phyloP scores from a whole-genome alignment of 2,329 filamentous ascomycete genomes.

The Camptophora hylomeconis region DNA sequence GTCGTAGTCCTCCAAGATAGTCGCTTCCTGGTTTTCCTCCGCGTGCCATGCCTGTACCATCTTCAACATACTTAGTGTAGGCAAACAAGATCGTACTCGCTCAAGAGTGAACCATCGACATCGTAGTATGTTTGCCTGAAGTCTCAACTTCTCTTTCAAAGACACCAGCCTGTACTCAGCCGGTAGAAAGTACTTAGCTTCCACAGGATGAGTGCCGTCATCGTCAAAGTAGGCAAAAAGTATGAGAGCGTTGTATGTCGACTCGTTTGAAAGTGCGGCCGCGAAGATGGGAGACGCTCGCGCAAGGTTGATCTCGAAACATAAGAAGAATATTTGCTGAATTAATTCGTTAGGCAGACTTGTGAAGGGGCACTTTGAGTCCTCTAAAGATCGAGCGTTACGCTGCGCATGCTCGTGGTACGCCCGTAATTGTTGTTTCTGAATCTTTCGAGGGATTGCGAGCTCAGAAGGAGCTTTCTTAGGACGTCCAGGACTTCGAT shows the following conservation, averaged over 20 bases:
- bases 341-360: slow-evolving; percentile 37
- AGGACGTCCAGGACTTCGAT: slow-evolving; percentile 8
- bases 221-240: slow-evolving; percentile 29
- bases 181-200: slow-evolving; percentile 23
- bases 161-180: slow-evolving; percentile 22
- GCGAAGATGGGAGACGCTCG: slow-evolving; percentile 29
- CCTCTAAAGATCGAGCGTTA: slow-evolving; percentile 16
- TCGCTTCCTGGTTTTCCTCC: slow-evolving; percentile 10
- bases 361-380: slow-evolving; percentile 33
- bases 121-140: slow-evolving; percentile 25
- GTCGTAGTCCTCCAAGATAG: slow-evolving; percentile 13
- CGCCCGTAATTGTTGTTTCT: slow-evolving; percentile 6
- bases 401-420: slow-evolving; percentile 4
- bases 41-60: slow-evolving; percentile 24
- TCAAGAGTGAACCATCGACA: slow-evolving; percentile 28
- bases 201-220: slow-evolving; percentile 22
- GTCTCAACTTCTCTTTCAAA: slow-evolving; percentile 17
- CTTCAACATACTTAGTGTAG: slow-evolving; percentile 22
- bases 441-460: slow-evolving; percentile 5
- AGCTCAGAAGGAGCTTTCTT: slow-evolving; percentile 11
- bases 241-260: slow-evolving; percentile 28
- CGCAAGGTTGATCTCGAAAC: slow-evolving; percentile 32
- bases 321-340: slow-evolving; percentile 39
- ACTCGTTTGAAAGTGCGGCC: slow-evolving; percentile 26
- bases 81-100: slow-evolving; percentile 23